Percentiles rank a stretch among this genome's conserved stretches.
Evolutionary conservation across 1,139 yeast genomes (phyloP).

Genomic region (Lodderomyces orthopsilosis): DNA sequence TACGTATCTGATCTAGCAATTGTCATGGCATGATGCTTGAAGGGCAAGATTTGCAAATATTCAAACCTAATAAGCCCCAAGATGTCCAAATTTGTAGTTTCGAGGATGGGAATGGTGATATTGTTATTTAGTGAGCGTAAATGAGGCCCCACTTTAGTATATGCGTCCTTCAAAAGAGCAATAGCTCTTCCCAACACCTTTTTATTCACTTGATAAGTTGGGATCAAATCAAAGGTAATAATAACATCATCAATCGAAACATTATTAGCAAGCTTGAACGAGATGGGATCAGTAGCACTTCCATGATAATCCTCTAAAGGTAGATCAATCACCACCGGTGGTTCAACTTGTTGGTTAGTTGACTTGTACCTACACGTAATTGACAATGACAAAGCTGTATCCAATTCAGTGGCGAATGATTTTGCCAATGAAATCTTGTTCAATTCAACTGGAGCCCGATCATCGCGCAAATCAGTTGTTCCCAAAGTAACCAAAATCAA

Average conservation of each 20-base stretch:
- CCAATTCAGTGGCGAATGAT: conserved; percentile 77
- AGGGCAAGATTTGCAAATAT: conserved; percentile 68
- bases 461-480: conserved; percentile 72
- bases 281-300: conserved; percentile 76
- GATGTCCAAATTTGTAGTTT: conserved; percentile 65
- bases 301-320: conserved; percentile 82
- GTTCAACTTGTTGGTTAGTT: conserved; percentile 49
- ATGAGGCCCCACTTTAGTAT: conserved; percentile 68
- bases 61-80: conserved; percentile 80
- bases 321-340: conserved; percentile 71
- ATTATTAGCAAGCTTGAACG: conserved; percentile 60
- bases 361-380: conserved; percentile 52
- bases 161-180: conserved; percentile 63
- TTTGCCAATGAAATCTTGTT: conserved; percentile 72
- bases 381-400: conserved; percentile 80
- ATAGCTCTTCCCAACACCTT: conserved; percentile 83
- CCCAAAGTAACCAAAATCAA: conserved; percentile 80
- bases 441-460: conserved; percentile 61
- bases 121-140: conserved; percentile 66
- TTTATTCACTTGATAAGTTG: conserved; percentile 66
- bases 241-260: conserved; percentile 53
- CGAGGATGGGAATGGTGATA: conserved; percentile 76
- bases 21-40: conserved; percentile 67
- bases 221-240: conserved; percentile 82
- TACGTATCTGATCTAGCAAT: conserved; percentile 75